A percentile compares a stretch with the other conserved stretches of the same genome.
Conservation (phyloP, 768 basidiomycete species). For the Mycena crocata region DNA sequence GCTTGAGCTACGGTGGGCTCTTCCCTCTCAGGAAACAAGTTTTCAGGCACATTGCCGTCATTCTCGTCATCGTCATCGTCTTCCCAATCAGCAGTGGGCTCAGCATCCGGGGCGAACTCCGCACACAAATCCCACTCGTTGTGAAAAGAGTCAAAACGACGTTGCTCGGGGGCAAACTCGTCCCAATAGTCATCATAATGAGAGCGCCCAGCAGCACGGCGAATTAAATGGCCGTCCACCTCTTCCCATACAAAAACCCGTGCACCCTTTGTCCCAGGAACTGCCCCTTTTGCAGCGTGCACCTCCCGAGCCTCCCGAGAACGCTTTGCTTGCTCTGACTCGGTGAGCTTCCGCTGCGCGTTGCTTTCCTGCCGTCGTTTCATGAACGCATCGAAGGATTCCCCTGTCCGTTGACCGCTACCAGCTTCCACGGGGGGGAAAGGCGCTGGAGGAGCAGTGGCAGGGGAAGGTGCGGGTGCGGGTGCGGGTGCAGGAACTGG, state of each 20-base stretch:
- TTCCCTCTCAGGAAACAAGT: too few relatives aligned
- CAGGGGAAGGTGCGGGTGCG: too few relatives aligned
- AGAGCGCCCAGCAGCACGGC: background rate
- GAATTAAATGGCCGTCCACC: conserved; percentile 1
- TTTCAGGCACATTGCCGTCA: too few relatives aligned
- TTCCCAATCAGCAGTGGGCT: too few relatives aligned
- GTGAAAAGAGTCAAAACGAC: background rate
- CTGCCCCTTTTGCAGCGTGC: background rate
- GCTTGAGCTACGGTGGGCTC: too few relatives aligned
- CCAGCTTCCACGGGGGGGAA: background rate
- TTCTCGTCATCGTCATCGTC: too few relatives aligned
- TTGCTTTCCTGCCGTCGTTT: background rate
- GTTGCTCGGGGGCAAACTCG: background rate
- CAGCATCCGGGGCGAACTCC: too few relatives aligned
- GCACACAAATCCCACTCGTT: conserved; percentile 13
- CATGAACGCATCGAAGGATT: background rate
- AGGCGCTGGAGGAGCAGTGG: too few relatives aligned
- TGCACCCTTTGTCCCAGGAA: conserved; percentile 3
- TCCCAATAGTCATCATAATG: background rate
- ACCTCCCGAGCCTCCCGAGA: background rate
- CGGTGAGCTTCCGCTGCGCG: background rate
- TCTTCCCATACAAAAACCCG: conserved; percentile 3
- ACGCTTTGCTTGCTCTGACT: background rate
- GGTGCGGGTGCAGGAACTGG: too few relatives aligned
- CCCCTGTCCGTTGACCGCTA: background rate